Evolutionary conservation across 2,329 filamentous ascomycete genomes (phyloP).

Genomic region (Fusarium sp.): DNA sequence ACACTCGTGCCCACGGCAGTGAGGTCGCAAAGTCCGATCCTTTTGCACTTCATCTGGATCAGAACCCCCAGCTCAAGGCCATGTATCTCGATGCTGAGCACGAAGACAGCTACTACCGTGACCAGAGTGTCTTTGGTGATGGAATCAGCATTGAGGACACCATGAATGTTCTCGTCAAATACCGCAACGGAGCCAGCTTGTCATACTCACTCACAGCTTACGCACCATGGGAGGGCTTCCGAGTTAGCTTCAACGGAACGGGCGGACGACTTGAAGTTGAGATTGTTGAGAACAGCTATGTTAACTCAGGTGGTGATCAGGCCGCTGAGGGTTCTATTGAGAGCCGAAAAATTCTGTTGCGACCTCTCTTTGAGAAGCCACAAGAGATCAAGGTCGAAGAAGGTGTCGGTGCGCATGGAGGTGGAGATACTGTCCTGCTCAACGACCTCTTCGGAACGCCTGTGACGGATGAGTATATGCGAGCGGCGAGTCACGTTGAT

Average conservation of each 20-base stretch:
- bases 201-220: constrained; percentile 74
- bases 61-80: constrained; percentile 67
- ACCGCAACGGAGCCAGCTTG: constrained; percentile 69
- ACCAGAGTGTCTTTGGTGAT: constrained; percentile 74
- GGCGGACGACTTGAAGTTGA: constrained; percentile 72
- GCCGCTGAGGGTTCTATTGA: constrained; percentile 68
- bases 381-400: constrained; percentile 67
- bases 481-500: constrained; percentile 72
- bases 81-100: constrained; percentile 75
- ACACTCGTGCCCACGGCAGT: constrained; percentile 66
- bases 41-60: constrained; percentile 70
- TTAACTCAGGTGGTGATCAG: constrained; percentile 73
- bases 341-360: constrained; percentile 63
- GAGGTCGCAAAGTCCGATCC: constrained; percentile 67
- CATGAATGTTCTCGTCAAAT: constrained; percentile 72
- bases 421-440: constrained; percentile 71
- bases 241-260: constrained; percentile 71
- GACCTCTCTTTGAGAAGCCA: constrained; percentile 71
- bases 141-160: constrained; percentile 77
- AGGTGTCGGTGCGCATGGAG: constrained; percentile 71
- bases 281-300: constrained; percentile 74
- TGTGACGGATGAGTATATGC: constrained; percentile 65
- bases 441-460: constrained; percentile 71
- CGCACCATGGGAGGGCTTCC: constrained; percentile 74
- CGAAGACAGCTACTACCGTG: constrained; percentile 73